phyloP scores from a whole-genome alignment of 2,329 filamentous ascomycete genomes.

The Emericellopsis atlantica region DNA sequence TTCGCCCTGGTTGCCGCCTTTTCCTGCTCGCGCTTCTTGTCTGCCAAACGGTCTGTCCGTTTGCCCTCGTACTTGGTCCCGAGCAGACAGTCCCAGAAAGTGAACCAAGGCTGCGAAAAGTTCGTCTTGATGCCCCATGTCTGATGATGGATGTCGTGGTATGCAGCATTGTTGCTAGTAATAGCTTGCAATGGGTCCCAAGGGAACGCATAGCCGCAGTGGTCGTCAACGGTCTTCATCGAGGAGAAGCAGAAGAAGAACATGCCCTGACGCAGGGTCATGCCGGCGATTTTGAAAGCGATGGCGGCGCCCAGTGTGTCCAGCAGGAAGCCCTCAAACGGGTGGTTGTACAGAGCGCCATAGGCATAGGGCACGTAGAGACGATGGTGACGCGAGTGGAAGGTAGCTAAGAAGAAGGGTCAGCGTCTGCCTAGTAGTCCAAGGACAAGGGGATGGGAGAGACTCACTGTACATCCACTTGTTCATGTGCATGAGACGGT shows the following conservation, averaged over 20 bases:
- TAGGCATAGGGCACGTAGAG: constrained; percentile 97
- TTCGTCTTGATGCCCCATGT: constrained; percentile 98
- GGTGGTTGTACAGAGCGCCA: constrained; percentile 93
- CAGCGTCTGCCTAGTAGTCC: background rate
- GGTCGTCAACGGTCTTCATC: constrained; percentile 94
- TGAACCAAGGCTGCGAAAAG: constrained; percentile 87
- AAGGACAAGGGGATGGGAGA: constrained; percentile 31
- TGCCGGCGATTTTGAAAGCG: constrained; percentile 66
- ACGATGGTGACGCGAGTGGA: constrained; percentile 91
- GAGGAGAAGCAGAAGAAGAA: constrained; percentile 81
- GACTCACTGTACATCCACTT: constrained; percentile 89
- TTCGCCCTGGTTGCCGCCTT: constrained; percentile 7
- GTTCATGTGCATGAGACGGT: constrained; percentile 94
- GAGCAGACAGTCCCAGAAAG: constrained; percentile 79
- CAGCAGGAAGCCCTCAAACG: constrained; percentile 83
- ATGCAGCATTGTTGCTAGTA: constrained; percentile 88
- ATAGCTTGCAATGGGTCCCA: constrained; percentile 89
- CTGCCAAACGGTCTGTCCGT: constrained; percentile 25
- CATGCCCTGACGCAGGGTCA: constrained; percentile 81
- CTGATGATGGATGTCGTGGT: constrained; percentile 98
- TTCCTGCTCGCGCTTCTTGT: constrained; percentile 18
- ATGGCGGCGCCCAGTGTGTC: constrained; percentile 82
- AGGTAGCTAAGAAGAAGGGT: constrained; percentile 44
- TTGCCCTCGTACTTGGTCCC: constrained; percentile 74
- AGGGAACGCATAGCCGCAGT: constrained; percentile 91